Conservation (phyloP, 352 stramenopile genomes). For the Labyrinthula sp. region DNA sequence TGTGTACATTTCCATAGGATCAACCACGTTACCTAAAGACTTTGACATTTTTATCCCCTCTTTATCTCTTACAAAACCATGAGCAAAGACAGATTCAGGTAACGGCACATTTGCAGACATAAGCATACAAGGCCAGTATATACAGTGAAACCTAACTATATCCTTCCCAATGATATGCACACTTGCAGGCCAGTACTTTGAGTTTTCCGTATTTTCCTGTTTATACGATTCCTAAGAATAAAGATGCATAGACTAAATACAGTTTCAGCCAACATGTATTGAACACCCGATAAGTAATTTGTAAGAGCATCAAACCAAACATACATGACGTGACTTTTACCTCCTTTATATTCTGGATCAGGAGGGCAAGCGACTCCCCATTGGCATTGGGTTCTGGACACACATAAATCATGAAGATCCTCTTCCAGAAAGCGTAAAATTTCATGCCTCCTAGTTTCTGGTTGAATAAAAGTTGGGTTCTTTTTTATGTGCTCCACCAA, state of each 20-base stretch:
- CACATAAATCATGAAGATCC: slow-evolving; percentile 76
- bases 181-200: slow-evolving; percentile 39
- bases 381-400: slow-evolving; percentile 84
- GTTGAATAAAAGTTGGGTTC: slow-evolving; percentile 82
- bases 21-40: slow-evolving; percentile 88
- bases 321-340: slow-evolving; percentile 83
- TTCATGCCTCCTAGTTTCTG: slow-evolving; percentile 71
- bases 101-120: slow-evolving; percentile 83
- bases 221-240: neutral
- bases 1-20: slow-evolving; percentile 82
- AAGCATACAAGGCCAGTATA: slow-evolving; percentile 99
- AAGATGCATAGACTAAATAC: neutral
- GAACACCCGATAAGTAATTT: slow-evolving; percentile 81
- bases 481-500: slow-evolving; percentile 81
- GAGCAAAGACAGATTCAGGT: slow-evolving; percentile 78
- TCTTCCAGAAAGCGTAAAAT: slow-evolving; percentile 77
- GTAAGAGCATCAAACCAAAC: slow-evolving; percentile 99
- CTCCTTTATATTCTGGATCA: slow-evolving; percentile 39
- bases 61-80: slow-evolving; percentile 89
- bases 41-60: slow-evolving; percentile 99
- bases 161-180: slow-evolving; percentile 94
- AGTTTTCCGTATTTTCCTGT: slow-evolving; percentile 12
- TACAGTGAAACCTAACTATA: slow-evolving; percentile 98
- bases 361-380: slow-evolving; percentile 80
- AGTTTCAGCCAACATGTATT: slow-evolving; percentile 2